phyloP scores from a whole-genome alignment of 192 early-diverging fungal genomes.

The Thamnidium elegans region DNA sequence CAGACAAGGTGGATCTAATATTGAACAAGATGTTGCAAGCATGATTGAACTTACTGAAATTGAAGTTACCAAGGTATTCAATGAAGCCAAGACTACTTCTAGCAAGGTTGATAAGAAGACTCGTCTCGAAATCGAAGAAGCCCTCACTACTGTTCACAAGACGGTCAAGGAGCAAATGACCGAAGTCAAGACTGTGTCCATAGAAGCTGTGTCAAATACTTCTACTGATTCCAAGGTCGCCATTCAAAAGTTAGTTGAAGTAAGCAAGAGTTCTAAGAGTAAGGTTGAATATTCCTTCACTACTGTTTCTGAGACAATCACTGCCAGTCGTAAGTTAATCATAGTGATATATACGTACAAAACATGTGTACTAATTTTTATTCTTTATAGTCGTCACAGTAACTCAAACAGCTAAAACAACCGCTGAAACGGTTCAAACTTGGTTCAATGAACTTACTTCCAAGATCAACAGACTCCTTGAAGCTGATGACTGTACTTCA shows the following conservation, averaged over 20 bases:
- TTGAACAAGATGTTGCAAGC: slow-evolving; percentile 10
- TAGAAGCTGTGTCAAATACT: slow-evolving; percentile 4
- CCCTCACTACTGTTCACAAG: slow-evolving; percentile 3
- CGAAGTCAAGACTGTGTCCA: slow-evolving; percentile 9
- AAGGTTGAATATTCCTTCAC: slow-evolving; percentile 8
- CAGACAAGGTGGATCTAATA: slow-evolving; percentile 8
- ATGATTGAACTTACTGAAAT: neutral
- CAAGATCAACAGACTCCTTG: neutral
- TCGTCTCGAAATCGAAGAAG: slow-evolving; percentile 2
- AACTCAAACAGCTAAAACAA: slow-evolving; percentile 7
- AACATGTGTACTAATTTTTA: neutral
- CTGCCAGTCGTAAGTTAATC: slow-evolving; percentile 7
- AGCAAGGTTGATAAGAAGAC: slow-evolving; percentile 11
- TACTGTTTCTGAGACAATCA: slow-evolving; percentile 6
- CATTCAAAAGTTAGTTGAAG: neutral
- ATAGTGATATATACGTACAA: neutral
- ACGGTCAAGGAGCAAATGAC: slow-evolving; percentile 8
- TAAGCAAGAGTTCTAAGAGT: neutral
- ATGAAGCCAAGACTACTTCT: slow-evolving; percentile 8
- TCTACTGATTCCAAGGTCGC: slow-evolving; percentile 4
- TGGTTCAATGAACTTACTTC: neutral
- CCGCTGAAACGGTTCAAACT: slow-evolving; percentile 10
- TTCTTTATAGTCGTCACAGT: slow-evolving; percentile 3
- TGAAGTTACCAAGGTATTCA: slow-evolving; percentile 8
- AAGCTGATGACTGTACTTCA: neutral